phyloP scores from a whole-genome alignment of 495 filamentous ascomycete species.

The Emericellopsis terricola region DNA sequence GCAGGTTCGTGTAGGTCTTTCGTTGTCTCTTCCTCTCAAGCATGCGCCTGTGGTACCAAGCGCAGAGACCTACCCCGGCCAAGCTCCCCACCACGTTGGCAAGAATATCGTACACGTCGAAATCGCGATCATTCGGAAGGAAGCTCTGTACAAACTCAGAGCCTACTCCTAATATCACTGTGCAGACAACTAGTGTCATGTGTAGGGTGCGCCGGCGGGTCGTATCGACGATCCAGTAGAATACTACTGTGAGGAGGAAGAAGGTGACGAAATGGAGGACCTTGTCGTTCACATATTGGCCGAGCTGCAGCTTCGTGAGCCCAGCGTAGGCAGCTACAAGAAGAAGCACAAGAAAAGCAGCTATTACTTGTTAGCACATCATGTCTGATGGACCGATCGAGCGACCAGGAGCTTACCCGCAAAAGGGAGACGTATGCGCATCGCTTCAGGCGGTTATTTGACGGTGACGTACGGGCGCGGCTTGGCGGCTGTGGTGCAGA shows the following conservation, averaged over 20 bases:
- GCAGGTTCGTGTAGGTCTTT: constrained; percentile 48
- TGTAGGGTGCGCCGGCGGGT: constrained; percentile 68
- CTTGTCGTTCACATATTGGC: constrained; percentile 56
- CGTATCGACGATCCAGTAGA: constrained; percentile 97
- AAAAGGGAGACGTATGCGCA: constrained; percentile 30
- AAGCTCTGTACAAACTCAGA: constrained; percentile 74
- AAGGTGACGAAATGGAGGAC: constrained; percentile 77
- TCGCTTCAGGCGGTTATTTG: constrained; percentile 8
- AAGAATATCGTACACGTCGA: constrained; percentile 71
- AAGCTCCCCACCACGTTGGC: constrained; percentile 75
- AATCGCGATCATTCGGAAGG: constrained; percentile 62
- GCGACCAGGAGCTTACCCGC: constrained; percentile 34
- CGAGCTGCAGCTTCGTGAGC: constrained; percentile 41
- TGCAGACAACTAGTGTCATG: constrained; percentile 67
- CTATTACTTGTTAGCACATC: no score
- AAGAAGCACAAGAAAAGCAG: constrained; percentile 59
- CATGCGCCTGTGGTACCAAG: constrained; percentile 92
- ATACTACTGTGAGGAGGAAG: constrained; percentile 68
- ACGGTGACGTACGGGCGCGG: no score
- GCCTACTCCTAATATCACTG: constrained; percentile 52
- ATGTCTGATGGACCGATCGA: no score
- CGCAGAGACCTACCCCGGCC: constrained; percentile 50
- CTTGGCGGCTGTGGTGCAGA: no score
- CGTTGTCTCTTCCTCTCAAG: constrained; percentile 67
- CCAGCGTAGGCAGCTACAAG: constrained; percentile 63